Evolutionary conservation across 228 moss, liverwort and hornwort genomes (phyloP).

Genomic region (Sphagnum magellanicum): DNA sequence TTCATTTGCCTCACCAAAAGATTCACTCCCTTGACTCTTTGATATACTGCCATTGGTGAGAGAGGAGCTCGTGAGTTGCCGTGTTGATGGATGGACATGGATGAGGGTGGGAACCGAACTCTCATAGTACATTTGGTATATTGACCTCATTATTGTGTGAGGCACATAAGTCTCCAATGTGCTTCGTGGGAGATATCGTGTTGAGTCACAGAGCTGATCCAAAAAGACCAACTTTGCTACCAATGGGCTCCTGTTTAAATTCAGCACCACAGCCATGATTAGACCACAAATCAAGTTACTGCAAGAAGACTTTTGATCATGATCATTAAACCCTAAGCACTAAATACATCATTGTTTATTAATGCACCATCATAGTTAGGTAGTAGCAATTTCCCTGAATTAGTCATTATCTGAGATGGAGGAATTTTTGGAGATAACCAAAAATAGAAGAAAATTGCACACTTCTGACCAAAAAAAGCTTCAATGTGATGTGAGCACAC

Average conservation of each 20-base stretch:
- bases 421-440: too few species aligned
- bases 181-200: slow-evolving; percentile 72
- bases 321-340: too few species aligned
- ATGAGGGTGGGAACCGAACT: slow-evolving; percentile 70
- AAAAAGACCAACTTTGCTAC: slow-evolving; percentile 91
- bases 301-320: not conserved
- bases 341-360: too few species aligned
- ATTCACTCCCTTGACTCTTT: slow-evolving; percentile 24
- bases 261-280: not conserved
- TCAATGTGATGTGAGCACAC: not conserved
- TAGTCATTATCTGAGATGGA: too few species aligned
- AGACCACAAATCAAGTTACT: not conserved
- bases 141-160: slow-evolving; percentile 91
- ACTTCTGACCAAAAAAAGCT: not conserved
- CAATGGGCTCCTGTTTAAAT: slow-evolving; percentile 57
- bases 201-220: slow-evolving; percentile 93
- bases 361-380: too few species aligned
- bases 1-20: slow-evolving; percentile 24
- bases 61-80: slow-evolving; percentile 43
- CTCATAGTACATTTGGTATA: slow-evolving; percentile 96
- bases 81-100: slow-evolving; percentile 58
- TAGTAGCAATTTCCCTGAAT: too few species aligned
- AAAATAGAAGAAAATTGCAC: too few species aligned
- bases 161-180: slow-evolving; percentile 82
- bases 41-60: slow-evolving; percentile 21